Evolutionary conservation across 2,329 filamentous ascomycete genomes (phyloP).

Genomic region (Ceratocystis harringtonii): DNA sequence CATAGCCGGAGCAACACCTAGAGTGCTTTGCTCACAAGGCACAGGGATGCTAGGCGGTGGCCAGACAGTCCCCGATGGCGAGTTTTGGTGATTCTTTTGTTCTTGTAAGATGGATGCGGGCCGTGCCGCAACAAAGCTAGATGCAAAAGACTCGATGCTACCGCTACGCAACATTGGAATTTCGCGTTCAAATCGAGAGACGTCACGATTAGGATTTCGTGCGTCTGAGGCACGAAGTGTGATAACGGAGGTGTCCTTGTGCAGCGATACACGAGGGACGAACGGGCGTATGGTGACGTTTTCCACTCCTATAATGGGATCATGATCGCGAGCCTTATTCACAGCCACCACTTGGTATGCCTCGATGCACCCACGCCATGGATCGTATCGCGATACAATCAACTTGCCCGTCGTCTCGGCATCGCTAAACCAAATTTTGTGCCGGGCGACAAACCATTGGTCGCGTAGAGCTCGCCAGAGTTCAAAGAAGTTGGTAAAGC

Average conservation of each 20-base stretch:
- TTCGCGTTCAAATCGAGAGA: conserved; percentile 30
- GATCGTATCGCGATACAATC: conserved; percentile 63
- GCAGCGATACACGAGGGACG: conserved; percentile 52
- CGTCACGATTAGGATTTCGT: conserved; percentile 14
- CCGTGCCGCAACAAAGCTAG: conserved; percentile 52
- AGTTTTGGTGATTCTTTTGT: conserved; percentile 22
- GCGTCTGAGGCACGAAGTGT: conserved; percentile 29
- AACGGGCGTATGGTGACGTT: conserved; percentile 51
- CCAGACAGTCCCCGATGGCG: conserved; percentile 49
- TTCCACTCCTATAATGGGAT: background rate
- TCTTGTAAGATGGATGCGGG: conserved; percentile 26
- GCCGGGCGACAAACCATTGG: conserved; percentile 67
- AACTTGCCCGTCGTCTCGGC: conserved; percentile 57
- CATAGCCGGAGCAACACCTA: background rate
- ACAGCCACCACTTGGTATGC: conserved; percentile 61
- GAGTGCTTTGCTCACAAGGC: conserved; percentile 5
- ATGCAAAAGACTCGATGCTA: conserved; percentile 38
- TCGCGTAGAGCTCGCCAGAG: conserved; percentile 5
- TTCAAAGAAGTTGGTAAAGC: conserved; percentile 1
- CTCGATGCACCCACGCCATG: conserved; percentile 58
- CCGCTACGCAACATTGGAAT: conserved; percentile 38
- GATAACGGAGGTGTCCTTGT: conserved; percentile 59
- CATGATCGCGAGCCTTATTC: conserved; percentile 19
- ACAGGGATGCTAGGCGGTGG: conserved; percentile 59
- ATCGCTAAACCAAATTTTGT: conserved; percentile 80